Evolutionary conservation across 768 basidiomycete genomes (phyloP).

Genomic region (Pulveroboletus sp.): DNA sequence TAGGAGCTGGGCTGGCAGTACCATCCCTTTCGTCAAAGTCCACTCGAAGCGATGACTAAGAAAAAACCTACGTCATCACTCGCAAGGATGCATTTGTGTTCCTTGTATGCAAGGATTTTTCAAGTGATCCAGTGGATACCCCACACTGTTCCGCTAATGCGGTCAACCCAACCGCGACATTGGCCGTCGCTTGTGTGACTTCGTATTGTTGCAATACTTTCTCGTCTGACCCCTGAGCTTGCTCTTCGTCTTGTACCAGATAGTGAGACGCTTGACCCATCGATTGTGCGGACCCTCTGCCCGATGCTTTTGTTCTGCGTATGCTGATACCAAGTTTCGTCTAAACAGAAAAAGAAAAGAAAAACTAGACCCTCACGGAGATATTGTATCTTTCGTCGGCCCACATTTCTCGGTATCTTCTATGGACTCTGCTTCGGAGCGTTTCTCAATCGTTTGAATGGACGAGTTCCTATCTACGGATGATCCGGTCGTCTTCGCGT

Average conservation of each 20-base stretch:
- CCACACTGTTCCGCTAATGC: neutral
- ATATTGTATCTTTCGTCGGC: neutral
- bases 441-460: neutral
- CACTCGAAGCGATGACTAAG: neutral
- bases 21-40: neutral
- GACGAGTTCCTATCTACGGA: neutral
- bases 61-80: neutral
- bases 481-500: neutral
- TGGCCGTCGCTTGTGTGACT: neutral
- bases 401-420: neutral
- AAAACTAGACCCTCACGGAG: neutral
- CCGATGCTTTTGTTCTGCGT: neutral
- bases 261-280: neutral
- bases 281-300: neutral
- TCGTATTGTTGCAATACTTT: neutral
- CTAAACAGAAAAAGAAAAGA: neutral
- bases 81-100: neutral
- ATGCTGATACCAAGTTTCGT: neutral
- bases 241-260: neutral
- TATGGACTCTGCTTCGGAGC: neutral
- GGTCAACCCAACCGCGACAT: neutral
- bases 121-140: neutral
- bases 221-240: neutral
- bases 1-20: neutral
- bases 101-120: neutral